phyloP scores from a whole-genome alignment of 176 grass and related monocot species.

The Eragrostis nindensis region DNA sequence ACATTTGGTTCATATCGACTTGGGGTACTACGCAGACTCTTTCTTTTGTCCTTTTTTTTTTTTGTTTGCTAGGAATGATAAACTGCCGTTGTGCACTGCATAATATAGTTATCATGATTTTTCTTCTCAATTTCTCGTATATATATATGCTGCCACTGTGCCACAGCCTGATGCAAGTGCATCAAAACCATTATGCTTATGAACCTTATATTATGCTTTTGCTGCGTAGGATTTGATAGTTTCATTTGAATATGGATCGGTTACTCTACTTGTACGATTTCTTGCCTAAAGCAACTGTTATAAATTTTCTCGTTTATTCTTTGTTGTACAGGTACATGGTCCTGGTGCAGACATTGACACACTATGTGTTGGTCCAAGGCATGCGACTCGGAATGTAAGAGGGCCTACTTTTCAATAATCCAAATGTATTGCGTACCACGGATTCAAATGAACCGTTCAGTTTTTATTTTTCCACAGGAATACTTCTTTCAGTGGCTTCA shows the following conservation, averaged over 20 bases:
- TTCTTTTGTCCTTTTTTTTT: neutral
- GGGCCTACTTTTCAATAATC: slow-evolving; percentile 8
- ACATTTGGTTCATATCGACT: slow-evolving; percentile 99
- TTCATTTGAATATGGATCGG: neutral
- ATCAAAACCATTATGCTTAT: neutral
- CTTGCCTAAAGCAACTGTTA: neutral
- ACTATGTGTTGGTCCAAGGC: slow-evolving; percentile 81
- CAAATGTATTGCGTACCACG: neutral
- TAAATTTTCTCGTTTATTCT: neutral
- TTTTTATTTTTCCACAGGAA: slow-evolving; percentile 54
- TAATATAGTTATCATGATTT: neutral
- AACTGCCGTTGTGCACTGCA: neutral
- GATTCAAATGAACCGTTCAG: slow-evolving; percentile 18
- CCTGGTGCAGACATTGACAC: slow-evolving; percentile 96
- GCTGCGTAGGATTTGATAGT: neutral
- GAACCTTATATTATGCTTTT: neutral
- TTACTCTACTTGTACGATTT: neutral
- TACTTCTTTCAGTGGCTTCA: slow-evolving; percentile 84
- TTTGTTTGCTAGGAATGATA: neutral
- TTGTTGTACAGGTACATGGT: slow-evolving; percentile 73
- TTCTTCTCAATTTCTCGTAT: neutral
- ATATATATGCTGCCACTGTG: neutral
- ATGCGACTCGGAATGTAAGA: slow-evolving; percentile 83
- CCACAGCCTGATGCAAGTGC: neutral
- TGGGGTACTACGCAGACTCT: slow-evolving; percentile 56